Percentiles rank a stretch among this genome's conserved stretches.
phyloP scores from a whole-genome alignment of 495 filamentous ascomycete genomes.

The Xylaria castorea region DNA sequence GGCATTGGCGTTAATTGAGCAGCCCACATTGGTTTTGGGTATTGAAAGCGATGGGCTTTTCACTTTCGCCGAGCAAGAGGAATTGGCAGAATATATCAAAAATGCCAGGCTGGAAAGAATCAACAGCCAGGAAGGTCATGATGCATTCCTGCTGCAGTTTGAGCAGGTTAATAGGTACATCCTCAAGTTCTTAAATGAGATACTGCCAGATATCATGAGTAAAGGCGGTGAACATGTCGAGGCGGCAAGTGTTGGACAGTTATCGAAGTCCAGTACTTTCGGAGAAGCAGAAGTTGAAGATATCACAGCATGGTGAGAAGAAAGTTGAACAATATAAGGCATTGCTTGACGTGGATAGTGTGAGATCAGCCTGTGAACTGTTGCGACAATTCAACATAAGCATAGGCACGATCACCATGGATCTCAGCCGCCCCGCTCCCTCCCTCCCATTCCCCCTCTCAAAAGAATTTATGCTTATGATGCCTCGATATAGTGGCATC shows the following conservation, averaged over 20 bases:
- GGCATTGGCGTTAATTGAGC: slow-evolving; percentile 80
- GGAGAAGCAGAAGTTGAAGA: slow-evolving; percentile 96
- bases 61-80: slow-evolving; percentile 94
- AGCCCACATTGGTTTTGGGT: slow-evolving; percentile 87
- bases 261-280: slow-evolving; percentile 85
- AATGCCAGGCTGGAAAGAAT: slow-evolving; percentile 81
- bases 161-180: slow-evolving; percentile 94
- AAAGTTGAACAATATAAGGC: neutral
- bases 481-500: neutral
- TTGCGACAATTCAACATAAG: neutral
- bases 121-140: slow-evolving; percentile 92
- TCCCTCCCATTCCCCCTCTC: neutral
- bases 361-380: neutral
- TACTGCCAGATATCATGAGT: slow-evolving; percentile 85
- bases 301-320: slow-evolving; percentile 87
- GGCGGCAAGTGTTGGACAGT: slow-evolving; percentile 52
- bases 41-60: slow-evolving; percentile 96
- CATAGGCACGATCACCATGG: neutral
- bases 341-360: neutral
- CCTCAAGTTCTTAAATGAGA: slow-evolving; percentile 80
- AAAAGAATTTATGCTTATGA: neutral
- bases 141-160: slow-evolving; percentile 95
- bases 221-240: slow-evolving; percentile 57
- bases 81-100: slow-evolving; percentile 83
- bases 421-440: neutral